Percentiles rank a stretch among this genome's conserved stretches.
These are phyloP conservation scores for Pseudocercospora musae DNA, from an alignment of 2,329 filamentous ascomycete genomes.

Conservation along the genomic window DNA sequence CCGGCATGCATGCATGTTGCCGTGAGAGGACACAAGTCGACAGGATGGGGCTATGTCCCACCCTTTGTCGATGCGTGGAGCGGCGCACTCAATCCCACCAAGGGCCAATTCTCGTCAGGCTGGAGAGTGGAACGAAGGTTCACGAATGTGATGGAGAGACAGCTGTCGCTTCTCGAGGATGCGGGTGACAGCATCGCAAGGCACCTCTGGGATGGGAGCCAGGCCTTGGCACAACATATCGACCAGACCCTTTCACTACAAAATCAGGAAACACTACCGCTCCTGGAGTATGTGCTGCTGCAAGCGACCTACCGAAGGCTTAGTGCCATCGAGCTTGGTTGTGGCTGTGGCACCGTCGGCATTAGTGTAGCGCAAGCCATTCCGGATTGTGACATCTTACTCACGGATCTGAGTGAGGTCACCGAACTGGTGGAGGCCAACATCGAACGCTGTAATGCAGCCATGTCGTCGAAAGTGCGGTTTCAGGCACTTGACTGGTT, in stretches of 20 bases:
- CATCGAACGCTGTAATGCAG: conserved; percentile 44
- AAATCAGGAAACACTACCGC: conserved; percentile 31
- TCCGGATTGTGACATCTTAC: conserved; percentile 51
- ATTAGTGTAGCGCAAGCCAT: conserved; percentile 58
- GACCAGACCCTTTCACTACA: conserved; percentile 41
- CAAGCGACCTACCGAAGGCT: conserved; percentile 43
- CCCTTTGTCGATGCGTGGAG: conserved; percentile 59
- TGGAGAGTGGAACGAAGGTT: conserved; percentile 57
- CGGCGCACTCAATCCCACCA: conserved; percentile 40
- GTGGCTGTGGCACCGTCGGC: conserved; percentile 67
- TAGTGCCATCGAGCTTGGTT: conserved; percentile 62
- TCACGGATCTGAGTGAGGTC: conserved; percentile 66
- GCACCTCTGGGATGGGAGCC: conserved; percentile 66
- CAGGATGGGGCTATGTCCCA: conserved; percentile 32
- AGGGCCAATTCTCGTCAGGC: conserved; percentile 42
- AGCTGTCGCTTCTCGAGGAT: conserved; percentile 61
- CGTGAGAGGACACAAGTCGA: conserved; percentile 31
- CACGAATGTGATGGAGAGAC: conserved; percentile 38
- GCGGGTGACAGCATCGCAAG: conserved; percentile 70
- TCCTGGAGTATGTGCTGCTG: conserved; percentile 38
- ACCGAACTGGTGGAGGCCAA: conserved; percentile 59
- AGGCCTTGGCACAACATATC: conserved; percentile 55
- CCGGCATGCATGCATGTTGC: conserved; percentile 43
- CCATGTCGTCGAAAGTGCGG: conserved; percentile 42
- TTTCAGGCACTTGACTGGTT: conserved; percentile 64